Conservation (phyloP, 805 yeast genomes). For the Kuraishia capsulata region DNA sequence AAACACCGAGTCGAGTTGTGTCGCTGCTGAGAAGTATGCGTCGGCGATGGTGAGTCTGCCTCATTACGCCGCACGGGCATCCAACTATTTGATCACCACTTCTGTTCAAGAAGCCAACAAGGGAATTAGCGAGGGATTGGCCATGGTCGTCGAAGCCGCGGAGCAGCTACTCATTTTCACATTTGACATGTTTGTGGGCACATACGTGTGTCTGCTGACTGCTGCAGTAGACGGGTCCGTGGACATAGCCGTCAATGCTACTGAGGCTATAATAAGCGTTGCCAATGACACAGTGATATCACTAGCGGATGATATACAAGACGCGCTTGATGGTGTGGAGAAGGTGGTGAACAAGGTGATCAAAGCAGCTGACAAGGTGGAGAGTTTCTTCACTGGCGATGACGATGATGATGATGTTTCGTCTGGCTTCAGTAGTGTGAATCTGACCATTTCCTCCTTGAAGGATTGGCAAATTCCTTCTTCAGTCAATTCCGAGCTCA, state of each 20-base stretch:
- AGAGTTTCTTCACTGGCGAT: slow-evolving; percentile 44
- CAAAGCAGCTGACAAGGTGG: slow-evolving; percentile 40
- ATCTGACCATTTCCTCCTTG: slow-evolving; percentile 47
- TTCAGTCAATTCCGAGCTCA: slow-evolving; percentile 49
- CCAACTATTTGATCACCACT: slow-evolving; percentile 40
- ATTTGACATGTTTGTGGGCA: slow-evolving; percentile 71
- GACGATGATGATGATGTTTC: slow-evolving; percentile 24
- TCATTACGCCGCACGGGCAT: slow-evolving; percentile 41
- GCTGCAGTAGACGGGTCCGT: slow-evolving; percentile 68
- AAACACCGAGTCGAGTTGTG: slow-evolving; percentile 35
- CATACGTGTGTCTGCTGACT: slow-evolving; percentile 74
- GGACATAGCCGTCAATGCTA: slow-evolving; percentile 63
- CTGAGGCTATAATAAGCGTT: slow-evolving; percentile 48
- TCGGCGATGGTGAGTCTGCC: slow-evolving; percentile 36
- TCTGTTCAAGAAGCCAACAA: slow-evolving; percentile 39
- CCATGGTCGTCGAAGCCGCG: slow-evolving; percentile 42
- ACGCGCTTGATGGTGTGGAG: slow-evolving; percentile 56
- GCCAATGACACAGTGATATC: slow-evolving; percentile 53
- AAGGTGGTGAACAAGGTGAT: slow-evolving; percentile 46
- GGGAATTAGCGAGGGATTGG: slow-evolving; percentile 33
- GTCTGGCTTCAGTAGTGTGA: slow-evolving; percentile 35
- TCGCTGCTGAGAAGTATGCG: slow-evolving; percentile 30
- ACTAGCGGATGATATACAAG: slow-evolving; percentile 53
- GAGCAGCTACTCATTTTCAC: slow-evolving; percentile 54
- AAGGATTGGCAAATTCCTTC: slow-evolving; percentile 56